A percentile compares a stretch with the other conserved stretches of the same genome.
phyloP scores from a whole-genome alignment of 306 rosid species.

The Echinosophora koreensis region DNA sequence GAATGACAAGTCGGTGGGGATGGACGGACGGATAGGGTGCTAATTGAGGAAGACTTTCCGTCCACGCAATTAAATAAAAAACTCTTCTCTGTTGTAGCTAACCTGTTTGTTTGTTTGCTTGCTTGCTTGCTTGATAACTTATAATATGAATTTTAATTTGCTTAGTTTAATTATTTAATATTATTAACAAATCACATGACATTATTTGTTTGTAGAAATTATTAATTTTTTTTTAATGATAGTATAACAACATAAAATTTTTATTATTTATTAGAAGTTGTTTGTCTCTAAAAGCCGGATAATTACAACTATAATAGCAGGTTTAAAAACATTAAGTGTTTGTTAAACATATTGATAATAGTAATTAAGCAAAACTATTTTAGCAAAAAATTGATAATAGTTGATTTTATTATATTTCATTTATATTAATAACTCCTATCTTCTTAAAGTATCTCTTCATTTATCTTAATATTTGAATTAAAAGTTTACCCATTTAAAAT shows the following conservation, averaged over 20 bases:
- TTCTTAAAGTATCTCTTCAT: no score
- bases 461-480: no score
- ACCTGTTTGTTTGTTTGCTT: background rate
- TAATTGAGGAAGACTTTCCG: conserved; percentile 56
- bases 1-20: conserved; percentile 50
- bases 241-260: background rate
- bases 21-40: conserved; percentile 29
- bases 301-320: no score
- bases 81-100: background rate
- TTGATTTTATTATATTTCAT: no score
- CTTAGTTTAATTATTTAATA: background rate
- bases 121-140: background rate
- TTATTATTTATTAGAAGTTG: background rate
- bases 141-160: background rate
- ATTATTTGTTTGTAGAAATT: background rate
- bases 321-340: no score
- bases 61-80: conserved; percentile 56
- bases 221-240: background rate
- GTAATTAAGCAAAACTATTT: no score
- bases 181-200: background rate
- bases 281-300: no score
- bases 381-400: no score
- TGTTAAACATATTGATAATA: no score
- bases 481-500: no score
- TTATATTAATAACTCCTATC: no score